phyloP scores from a whole-genome alignment of 169 alveolate species.

The Babesia bigemina region DNA sequence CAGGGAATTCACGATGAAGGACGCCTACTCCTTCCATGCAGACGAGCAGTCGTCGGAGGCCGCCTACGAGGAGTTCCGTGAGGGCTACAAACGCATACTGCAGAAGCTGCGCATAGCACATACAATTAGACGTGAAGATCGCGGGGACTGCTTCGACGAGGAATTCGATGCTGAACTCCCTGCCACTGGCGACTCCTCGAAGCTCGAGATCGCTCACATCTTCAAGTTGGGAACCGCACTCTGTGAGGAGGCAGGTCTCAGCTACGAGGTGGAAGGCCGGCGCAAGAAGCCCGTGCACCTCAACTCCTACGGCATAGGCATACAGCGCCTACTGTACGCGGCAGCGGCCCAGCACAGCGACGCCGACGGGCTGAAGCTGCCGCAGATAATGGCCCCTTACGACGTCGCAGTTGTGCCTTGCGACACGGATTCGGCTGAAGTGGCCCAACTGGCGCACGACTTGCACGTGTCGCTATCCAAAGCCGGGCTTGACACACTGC shows the following conservation, averaged over 20 bases:
- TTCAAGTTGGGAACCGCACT: conserved; percentile 49
- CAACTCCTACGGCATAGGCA: conserved; percentile 69
- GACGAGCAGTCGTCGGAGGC: conserved; percentile 19
- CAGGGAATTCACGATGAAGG: conserved; percentile 63
- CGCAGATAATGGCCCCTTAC: conserved; percentile 58
- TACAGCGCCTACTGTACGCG: conserved; percentile 53
- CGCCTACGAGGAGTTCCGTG: conserved; percentile 21
- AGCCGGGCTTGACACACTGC: conserved; percentile 46
- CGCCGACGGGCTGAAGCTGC: conserved; percentile 52
- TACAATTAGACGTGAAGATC: background rate
- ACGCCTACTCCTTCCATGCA: conserved; percentile 63
- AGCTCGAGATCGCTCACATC: conserved; percentile 64
- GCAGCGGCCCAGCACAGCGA: conserved; percentile 45
- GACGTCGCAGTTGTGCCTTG: conserved; percentile 50
- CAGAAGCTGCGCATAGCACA: background rate
- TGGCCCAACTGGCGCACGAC: background rate
- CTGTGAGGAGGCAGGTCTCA: conserved; percentile 24
- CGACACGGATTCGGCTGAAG: conserved; percentile 1
- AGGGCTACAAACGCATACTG: conserved; percentile 23
- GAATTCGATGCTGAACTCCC: conserved; percentile 31
- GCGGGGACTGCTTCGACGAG: conserved; percentile 9
- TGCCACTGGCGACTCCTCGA: background rate
- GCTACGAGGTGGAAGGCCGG: conserved; percentile 40
- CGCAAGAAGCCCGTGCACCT: conserved; percentile 33
- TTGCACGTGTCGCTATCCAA: conserved; percentile 4